Conservation (phyloP, 805 yeast genomes). For the Ogataea pini region DNA sequence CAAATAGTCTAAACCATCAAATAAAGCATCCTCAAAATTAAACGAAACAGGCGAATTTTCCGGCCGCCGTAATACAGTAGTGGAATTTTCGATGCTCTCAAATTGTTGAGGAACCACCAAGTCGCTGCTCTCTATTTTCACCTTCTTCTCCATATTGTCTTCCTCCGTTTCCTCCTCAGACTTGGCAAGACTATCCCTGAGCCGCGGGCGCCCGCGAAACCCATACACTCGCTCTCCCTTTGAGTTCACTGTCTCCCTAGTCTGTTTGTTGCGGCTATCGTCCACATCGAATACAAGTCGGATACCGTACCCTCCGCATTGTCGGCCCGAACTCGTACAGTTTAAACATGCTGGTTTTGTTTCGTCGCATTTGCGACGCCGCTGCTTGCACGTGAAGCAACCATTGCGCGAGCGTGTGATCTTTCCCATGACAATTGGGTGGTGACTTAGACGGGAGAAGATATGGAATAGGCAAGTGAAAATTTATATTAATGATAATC, state of each 20-base stretch:
- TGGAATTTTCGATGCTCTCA: not conserved
- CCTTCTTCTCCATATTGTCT: not conserved
- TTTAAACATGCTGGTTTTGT: slow-evolving; percentile 51
- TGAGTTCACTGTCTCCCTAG: slow-evolving; percentile 17
- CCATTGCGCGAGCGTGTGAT: slow-evolving; percentile 56
- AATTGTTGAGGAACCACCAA: not conserved
- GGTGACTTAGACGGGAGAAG: not conserved
- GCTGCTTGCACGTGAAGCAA: slow-evolving; percentile 57
- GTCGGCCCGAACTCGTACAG: slow-evolving; percentile 44
- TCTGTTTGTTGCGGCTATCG: slow-evolving; percentile 39
- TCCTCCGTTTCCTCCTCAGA: not conserved
- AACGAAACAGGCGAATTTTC: not conserved
- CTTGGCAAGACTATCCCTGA: slow-evolving; percentile 34
- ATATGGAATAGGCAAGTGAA: too few relatives aligned
- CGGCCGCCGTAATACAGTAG: not conserved
- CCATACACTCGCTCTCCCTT: slow-evolving; percentile 42
- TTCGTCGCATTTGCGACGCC: slow-evolving; percentile 60
- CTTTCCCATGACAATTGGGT: slow-evolving; percentile 30
- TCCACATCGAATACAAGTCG: slow-evolving; percentile 52
- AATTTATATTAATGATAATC: too few relatives aligned
- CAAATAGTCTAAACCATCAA: slow-evolving; percentile 35
- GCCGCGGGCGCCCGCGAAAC: slow-evolving; percentile 45
- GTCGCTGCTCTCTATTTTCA: not conserved
- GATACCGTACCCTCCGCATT: slow-evolving; percentile 53
- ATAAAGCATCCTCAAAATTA: slow-evolving; percentile 34